These are phyloP conservation scores for Trichophyton mentagrophytes DNA, from an alignment of 2,329 filamentous ascomycete species.

Conservation along the genomic window DNA sequence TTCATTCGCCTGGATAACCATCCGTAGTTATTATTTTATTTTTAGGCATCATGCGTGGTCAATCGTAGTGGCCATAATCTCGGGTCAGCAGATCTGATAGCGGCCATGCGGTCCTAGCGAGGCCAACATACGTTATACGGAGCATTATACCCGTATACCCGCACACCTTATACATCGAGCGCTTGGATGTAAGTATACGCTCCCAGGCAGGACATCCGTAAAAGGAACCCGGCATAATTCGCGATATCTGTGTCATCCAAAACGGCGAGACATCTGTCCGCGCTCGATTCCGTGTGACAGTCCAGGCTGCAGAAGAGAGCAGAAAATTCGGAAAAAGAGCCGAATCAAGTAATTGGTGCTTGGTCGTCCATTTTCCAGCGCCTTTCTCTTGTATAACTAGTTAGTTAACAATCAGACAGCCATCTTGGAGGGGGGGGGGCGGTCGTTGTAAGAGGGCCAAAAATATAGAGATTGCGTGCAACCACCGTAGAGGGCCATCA, in stretches of 20 bases:
- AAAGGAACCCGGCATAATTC: background rate
- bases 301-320: background rate
- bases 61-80: background rate
- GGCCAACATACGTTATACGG: background rate
- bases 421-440: background rate
- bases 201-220: background rate
- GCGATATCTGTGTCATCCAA: background rate
- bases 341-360: background rate
- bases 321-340: background rate
- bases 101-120: background rate
- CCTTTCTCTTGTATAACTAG: background rate
- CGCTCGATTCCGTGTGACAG: background rate
- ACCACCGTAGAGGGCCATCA: background rate
- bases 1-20: background rate
- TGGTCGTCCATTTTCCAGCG: background rate
- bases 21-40: background rate
- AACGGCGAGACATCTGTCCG: background rate
- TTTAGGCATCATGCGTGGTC: background rate
- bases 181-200: too few species aligned
- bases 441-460: background rate
- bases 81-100: background rate
- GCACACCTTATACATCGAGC: too few species aligned
- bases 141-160: too few species aligned
- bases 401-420: background rate
- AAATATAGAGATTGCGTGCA: background rate